These are phyloP conservation scores for Arbutus unedo DNA, from an alignment of 148 eudicot genomes.

Conservation along the genomic window DNA sequence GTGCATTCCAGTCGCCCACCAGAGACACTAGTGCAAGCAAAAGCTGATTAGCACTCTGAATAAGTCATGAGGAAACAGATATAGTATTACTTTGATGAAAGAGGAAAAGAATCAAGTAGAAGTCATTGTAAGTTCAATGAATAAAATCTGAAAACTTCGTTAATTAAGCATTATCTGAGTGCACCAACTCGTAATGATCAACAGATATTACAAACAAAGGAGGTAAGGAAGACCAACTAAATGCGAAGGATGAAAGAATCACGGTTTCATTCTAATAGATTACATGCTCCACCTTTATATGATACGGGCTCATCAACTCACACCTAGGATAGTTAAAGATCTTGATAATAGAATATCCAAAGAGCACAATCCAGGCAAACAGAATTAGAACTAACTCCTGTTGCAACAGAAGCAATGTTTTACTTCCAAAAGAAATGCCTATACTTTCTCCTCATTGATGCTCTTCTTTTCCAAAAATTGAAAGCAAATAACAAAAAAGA, in stretches of 20 bases:
- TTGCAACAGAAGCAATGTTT: not conserved
- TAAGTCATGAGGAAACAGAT: conserved; percentile 6
- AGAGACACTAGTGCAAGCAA: conserved; percentile 52
- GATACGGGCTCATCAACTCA: not conserved
- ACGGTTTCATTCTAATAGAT: not conserved
- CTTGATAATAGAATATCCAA: not conserved
- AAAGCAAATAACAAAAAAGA: not conserved
- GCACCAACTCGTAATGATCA: not conserved
- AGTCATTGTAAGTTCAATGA: not conserved
- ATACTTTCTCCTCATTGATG: not conserved
- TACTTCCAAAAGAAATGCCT: not conserved
- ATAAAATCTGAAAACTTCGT: not conserved
- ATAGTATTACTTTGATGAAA: not conserved
- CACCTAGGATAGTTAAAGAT: not conserved
- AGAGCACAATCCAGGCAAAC: not conserved
- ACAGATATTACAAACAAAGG: not conserved
- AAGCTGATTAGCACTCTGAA: conserved; percentile 13
- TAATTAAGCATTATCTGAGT: not conserved
- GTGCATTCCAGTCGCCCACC: conserved; percentile 99
- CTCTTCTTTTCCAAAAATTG: not conserved
- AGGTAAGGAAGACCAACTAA: not conserved
- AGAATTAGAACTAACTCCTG: not conserved
- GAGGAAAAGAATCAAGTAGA: not conserved
- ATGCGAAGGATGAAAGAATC: not conserved
- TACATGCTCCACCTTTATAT: not conserved